These are phyloP conservation scores for Puccinia hordei DNA, from an alignment of 1,284 basidiomycete species.

Conservation along the genomic window DNA sequence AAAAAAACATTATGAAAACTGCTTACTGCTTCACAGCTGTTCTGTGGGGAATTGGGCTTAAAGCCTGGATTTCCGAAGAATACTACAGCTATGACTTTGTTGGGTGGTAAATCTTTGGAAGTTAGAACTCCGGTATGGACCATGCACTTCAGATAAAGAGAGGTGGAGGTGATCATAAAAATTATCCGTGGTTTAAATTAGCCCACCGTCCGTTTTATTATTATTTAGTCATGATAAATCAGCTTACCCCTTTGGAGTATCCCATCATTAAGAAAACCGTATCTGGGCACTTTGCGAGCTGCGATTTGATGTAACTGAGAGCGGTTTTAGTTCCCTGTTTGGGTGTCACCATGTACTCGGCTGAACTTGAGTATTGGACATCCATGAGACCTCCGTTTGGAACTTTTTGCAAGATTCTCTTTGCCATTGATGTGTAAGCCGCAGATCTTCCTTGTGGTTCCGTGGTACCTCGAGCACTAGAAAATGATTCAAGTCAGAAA, in stretches of 20 bases:
- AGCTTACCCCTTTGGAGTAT: conserved; percentile 46
- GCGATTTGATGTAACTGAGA: conserved; percentile 3
- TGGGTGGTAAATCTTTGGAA: conserved; percentile 4
- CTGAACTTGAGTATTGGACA: conserved; percentile 22
- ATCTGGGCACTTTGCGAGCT: conserved; percentile 21
- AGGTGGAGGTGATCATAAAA: neutral
- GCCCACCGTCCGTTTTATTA: neutral
- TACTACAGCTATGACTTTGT: conserved; percentile 21
- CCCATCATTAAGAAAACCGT: conserved; percentile 39
- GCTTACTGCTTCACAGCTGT: conserved; percentile 40
- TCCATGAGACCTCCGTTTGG: conserved; percentile 21
- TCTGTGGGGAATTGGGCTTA: conserved; percentile 2
- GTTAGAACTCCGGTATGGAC: conserved; percentile 21
- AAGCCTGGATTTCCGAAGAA: conserved; percentile 46
- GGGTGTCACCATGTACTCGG: conserved; percentile 25
- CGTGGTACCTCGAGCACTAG: neutral
- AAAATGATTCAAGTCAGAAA: neutral
- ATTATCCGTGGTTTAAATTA: neutral
- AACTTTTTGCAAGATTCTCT: conserved; percentile 4
- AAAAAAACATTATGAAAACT: neutral
- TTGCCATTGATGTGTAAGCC: conserved; percentile 1
- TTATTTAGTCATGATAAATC: neutral
- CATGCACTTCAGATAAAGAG: conserved; percentile 30
- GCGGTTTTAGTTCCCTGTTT: conserved; percentile 3
- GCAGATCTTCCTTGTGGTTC: neutral